Conservation (phyloP, 768 basidiomycete genomes). For the Daedaleopsis nitida region DNA sequence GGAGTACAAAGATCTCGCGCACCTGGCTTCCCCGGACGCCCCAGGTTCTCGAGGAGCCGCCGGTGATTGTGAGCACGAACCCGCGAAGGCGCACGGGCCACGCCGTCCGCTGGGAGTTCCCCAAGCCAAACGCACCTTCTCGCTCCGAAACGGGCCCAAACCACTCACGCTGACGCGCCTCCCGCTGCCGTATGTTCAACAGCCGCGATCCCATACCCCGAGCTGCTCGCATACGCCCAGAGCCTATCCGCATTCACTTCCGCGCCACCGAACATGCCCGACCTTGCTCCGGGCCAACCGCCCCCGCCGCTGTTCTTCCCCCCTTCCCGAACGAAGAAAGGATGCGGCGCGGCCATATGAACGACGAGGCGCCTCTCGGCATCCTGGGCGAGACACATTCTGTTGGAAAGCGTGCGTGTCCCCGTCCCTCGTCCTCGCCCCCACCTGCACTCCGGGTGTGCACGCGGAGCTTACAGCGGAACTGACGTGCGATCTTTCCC, state of each 20-base stretch:
- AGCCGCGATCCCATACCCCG: slow-evolving; percentile 84
- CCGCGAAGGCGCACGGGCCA: background rate
- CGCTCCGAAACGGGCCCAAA: background rate
- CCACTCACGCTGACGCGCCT: background rate
- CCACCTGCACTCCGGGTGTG: background rate
- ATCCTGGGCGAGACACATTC: slow-evolving; percentile 79
- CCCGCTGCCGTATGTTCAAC: background rate
- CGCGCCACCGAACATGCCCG: slow-evolving; percentile 86
- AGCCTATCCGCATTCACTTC: slow-evolving; percentile 85
- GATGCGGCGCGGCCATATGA: slow-evolving; percentile 81
- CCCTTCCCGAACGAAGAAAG: slow-evolving; percentile 92
- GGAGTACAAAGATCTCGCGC: background rate
- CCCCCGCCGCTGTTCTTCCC: slow-evolving; percentile 84
- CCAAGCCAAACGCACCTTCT: background rate
- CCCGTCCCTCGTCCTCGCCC: background rate
- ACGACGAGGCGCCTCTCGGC: slow-evolving; percentile 78
- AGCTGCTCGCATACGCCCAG: slow-evolving; percentile 82
- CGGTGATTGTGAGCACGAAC: background rate
- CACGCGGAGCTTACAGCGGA: slow-evolving; percentile 5
- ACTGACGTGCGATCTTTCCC: slow-evolving; percentile 8
- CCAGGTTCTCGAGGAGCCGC: background rate
- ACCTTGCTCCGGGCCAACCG: slow-evolving; percentile 69
- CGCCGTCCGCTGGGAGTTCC: slow-evolving; percentile 4
- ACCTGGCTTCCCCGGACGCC: background rate
- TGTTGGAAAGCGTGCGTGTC: slow-evolving; percentile 68